A percentile compares a stretch with the other conserved stretches of the same genome.
Conservation (phyloP, 768 basidiomycete genomes). For the Leucosporidium creatinivorum region DNA sequence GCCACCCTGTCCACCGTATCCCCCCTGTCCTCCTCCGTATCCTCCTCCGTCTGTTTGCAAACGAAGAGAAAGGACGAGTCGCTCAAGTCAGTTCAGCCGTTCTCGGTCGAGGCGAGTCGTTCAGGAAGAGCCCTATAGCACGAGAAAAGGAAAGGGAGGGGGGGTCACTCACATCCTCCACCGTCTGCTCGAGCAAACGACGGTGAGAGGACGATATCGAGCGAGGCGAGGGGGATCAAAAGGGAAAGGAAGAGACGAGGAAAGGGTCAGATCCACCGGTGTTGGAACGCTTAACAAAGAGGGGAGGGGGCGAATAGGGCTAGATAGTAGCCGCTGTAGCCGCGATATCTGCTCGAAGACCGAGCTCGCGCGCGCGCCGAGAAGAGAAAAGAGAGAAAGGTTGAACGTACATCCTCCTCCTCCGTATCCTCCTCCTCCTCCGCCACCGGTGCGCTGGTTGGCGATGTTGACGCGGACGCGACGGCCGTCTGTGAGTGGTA, state of each 20-base stretch:
- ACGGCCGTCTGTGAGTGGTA: slow-evolving; percentile 57
- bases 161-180: not conserved
- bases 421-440: slow-evolving; percentile 36
- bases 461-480: slow-evolving; percentile 73
- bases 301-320: not conserved
- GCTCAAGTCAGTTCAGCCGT: slow-evolving; percentile 4
- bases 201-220: too few species aligned
- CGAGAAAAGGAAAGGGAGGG: not conserved
- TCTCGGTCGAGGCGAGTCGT: not conserved
- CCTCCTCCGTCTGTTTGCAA: slow-evolving; percentile 26
- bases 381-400: slow-evolving; percentile 14
- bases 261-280: not conserved
- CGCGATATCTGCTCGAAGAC: not conserved
- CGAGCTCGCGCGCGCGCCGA: not conserved
- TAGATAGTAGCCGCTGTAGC: too few species aligned
- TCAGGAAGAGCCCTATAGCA: too few species aligned
- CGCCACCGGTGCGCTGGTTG: slow-evolving; percentile 39
- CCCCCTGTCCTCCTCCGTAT: slow-evolving; percentile 37
- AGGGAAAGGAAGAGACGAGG: not conserved
- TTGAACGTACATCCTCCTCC: slow-evolving; percentile 38
- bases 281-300: not conserved
- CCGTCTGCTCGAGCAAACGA: slow-evolving; percentile 2
- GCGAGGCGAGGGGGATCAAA: too few species aligned
- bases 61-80: not conserved
- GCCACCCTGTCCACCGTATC: slow-evolving; percentile 36